phyloP scores from a whole-genome alignment of 2,329 filamentous ascomycete genomes.

The Alternaria rosae region DNA sequence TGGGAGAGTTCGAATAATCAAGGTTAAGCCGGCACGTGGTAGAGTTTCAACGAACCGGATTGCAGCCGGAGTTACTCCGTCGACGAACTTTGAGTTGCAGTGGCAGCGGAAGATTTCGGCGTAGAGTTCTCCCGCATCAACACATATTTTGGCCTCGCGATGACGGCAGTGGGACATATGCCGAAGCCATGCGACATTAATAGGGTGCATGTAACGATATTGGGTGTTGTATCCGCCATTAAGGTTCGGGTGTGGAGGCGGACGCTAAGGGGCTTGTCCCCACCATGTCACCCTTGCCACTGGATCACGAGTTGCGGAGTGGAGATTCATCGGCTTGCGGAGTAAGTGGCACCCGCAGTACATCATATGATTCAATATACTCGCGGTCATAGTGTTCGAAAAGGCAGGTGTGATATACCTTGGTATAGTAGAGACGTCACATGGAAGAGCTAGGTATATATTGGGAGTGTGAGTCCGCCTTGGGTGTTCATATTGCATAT shows the following conservation, averaged over 20 bases:
- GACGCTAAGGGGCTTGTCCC: neutral
- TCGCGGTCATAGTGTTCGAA: neutral
- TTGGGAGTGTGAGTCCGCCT: neutral
- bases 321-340: neutral
- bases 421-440: neutral
- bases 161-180: neutral
- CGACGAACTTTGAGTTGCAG: neutral
- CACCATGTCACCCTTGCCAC: neutral
- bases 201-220: neutral
- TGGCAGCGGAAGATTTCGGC: constrained; percentile 1
- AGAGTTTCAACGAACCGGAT: neutral
- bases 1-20: neutral
- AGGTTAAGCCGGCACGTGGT: neutral
- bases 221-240: neutral
- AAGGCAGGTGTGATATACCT: neutral
- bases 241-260: constrained; percentile 1
- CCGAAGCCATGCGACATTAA: neutral
- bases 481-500: neutral
- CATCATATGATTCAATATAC: neutral
- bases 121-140: constrained; percentile 11
- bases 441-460: neutral
- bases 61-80: neutral
- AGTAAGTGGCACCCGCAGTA: neutral
- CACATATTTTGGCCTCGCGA: neutral
- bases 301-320: neutral